phyloP scores from a whole-genome alignment of 2,329 filamentous ascomycete genomes.

The Colletotrichum costaricense region DNA sequence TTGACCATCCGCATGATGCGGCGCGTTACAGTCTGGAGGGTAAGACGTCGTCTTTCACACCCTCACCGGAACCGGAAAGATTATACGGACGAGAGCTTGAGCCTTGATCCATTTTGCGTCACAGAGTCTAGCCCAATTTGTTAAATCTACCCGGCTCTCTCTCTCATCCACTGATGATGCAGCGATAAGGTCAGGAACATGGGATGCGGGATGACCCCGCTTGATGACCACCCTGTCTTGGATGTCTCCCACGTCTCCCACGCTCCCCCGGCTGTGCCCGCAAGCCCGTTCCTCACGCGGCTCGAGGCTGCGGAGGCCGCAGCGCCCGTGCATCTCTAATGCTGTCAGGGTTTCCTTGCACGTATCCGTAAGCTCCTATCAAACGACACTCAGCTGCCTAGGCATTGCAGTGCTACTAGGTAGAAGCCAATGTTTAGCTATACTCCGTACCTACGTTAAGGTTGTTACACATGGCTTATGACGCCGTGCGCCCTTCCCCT shows the following conservation, averaged over 20 bases:
- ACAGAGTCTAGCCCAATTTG: constrained; percentile 21
- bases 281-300: neutral
- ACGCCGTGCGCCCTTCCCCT: neutral
- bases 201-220: constrained; percentile 28
- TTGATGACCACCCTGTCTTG: constrained; percentile 27
- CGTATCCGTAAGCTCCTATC: neutral
- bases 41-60: neutral
- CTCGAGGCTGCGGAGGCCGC: neutral
- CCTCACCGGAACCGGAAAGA: constrained; percentile 19
- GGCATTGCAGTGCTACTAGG: neutral
- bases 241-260: constrained; percentile 3
- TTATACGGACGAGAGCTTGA: constrained; percentile 19
- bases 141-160: constrained; percentile 22
- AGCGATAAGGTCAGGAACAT: constrained; percentile 22
- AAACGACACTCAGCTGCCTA: neutral
- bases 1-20: neutral
- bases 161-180: neutral
- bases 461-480: neutral
- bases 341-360: constrained; percentile 22
- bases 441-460: neutral
- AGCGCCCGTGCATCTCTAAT: neutral
- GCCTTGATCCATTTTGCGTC: neutral
- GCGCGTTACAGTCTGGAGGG: neutral
- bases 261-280: constrained; percentile 9
- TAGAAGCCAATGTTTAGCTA: neutral